Conservation (phyloP, 805 yeast genomes). For the Candida corydali region DNA sequence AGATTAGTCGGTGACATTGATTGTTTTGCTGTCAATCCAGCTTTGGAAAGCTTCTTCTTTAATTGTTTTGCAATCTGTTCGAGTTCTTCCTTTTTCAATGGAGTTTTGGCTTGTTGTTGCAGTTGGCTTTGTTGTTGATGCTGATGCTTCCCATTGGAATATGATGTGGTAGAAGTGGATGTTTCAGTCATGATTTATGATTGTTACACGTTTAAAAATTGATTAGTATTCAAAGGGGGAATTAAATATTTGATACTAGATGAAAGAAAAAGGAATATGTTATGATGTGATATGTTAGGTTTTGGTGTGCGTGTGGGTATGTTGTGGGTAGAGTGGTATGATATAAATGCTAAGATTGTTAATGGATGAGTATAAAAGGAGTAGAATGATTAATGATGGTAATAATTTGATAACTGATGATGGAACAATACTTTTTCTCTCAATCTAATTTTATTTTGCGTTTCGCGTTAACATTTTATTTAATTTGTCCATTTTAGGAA, state of each 20-base stretch:
- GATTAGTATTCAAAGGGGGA: no score
- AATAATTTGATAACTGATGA: not conserved
- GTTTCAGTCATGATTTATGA: not conserved
- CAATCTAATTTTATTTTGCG: not conserved
- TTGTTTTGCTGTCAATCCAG: slow-evolving; percentile 42
- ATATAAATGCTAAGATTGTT: not conserved
- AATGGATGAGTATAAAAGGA: not conserved
- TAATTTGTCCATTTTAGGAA: slow-evolving; percentile 5
- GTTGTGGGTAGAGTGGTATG: no score
- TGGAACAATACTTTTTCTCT: not conserved
- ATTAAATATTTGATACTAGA: no score
- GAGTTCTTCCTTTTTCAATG: slow-evolving; percentile 40
- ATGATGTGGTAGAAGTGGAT: not conserved
- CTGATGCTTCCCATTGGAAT: not conserved
- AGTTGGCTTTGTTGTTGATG: no score
- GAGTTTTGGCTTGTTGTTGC: slow-evolving; percentile 23
- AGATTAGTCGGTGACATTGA: slow-evolving; percentile 19
- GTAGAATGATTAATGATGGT: not conserved
- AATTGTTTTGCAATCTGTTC: slow-evolving; percentile 42
- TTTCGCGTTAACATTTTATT: slow-evolving; percentile 1
- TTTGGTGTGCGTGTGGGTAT: no score
- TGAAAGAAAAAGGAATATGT: no score
- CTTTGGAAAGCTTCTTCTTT: slow-evolving; percentile 37
- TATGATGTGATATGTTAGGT: no score
- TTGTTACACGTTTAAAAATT: no score